Conservation (phyloP, 371 early-diverging fungal species). For the Paramicrosporidium saccamoebae region DNA sequence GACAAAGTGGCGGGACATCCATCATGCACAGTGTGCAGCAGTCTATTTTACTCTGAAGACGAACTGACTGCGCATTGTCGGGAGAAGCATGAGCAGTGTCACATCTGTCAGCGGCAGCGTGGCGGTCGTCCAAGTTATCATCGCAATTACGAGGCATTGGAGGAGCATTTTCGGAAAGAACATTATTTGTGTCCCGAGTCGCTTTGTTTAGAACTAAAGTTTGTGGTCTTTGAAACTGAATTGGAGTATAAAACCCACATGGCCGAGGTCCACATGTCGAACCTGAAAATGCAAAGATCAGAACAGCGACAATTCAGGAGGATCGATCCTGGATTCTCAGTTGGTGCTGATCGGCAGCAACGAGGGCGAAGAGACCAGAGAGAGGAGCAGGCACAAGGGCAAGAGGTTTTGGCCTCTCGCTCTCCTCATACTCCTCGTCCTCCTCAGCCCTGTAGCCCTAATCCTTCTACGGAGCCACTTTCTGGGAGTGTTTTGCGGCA, state of each 20-base stretch:
- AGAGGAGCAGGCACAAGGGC: too few relatives aligned
- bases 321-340: too few relatives aligned
- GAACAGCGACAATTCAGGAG: too few relatives aligned
- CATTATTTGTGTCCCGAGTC: slow-evolving; percentile 46
- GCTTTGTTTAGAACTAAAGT: slow-evolving; percentile 76
- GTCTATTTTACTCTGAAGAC: slow-evolving; percentile 46
- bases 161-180: slow-evolving; percentile 41
- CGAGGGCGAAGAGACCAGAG: too few relatives aligned
- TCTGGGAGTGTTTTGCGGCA: too few relatives aligned
- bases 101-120: slow-evolving; percentile 34
- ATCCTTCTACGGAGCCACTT: too few relatives aligned
- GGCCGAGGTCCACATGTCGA: slow-evolving; percentile 4
- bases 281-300: too few relatives aligned
- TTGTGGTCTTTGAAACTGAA: slow-evolving; percentile 69
- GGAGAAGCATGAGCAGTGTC: slow-evolving; percentile 74
- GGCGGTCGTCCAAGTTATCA: slow-evolving; percentile 43
- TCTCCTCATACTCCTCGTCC: too few relatives aligned
- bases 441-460: too few relatives aligned
- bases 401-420: too few relatives aligned
- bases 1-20: slow-evolving; percentile 53
- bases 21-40: slow-evolving; percentile 50
- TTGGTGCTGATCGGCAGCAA: too few relatives aligned
- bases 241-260: slow-evolving; percentile 59
- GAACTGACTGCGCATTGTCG: slow-evolving; percentile 70
- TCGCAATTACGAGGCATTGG: slow-evolving; percentile 32